Percentiles rank a stretch among this genome's conserved stretches.
Conservation (phyloP, 805 yeast genomes). For the Lachancea cidri region DNA sequence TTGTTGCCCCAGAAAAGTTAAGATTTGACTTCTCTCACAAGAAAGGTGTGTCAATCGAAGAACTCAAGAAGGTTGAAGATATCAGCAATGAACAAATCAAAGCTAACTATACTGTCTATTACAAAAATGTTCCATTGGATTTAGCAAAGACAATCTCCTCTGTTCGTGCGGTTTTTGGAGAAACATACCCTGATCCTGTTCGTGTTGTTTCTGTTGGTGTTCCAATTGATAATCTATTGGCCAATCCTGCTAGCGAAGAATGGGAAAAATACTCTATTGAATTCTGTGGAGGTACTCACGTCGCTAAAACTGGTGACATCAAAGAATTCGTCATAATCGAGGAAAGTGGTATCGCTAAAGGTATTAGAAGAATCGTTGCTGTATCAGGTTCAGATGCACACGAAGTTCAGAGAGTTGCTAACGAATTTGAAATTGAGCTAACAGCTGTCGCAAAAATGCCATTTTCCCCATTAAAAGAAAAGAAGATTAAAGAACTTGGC, state of each 20-base stretch:
- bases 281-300: slow-evolving; percentile 99
- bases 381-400: slow-evolving; percentile 90
- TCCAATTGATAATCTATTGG: slow-evolving; percentile 75
- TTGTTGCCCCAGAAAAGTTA: slow-evolving; percentile 91
- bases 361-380: slow-evolving; percentile 96
- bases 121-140: slow-evolving; percentile 74
- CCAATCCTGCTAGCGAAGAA: slow-evolving; percentile 61
- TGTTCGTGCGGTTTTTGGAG: slow-evolving; percentile 97
- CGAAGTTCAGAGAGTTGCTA: slow-evolving; percentile 82
- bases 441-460: slow-evolving; percentile 56
- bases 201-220: slow-evolving; percentile 95
- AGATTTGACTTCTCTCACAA: slow-evolving; percentile 96
- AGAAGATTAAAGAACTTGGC: slow-evolving; percentile 74
- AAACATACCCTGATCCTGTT: slow-evolving; percentile 98
- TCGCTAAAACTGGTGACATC: slow-evolving; percentile 85
- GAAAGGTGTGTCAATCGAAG: slow-evolving; percentile 68
- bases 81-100: slow-evolving; percentile 69
- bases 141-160: slow-evolving; percentile 73
- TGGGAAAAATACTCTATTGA: slow-evolving; percentile 83
- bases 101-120: slow-evolving; percentile 64
- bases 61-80: slow-evolving; percentile 69
- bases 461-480: slow-evolving; percentile 75
- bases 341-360: slow-evolving; percentile 98
- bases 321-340: slow-evolving; percentile 85
- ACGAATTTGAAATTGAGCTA: slow-evolving; percentile 59